Evolutionary conservation across 306 rosid genomes (phyloP), one percentile per base, ranked within the genome.

Genomic region (Inga leiocalycina): DNA sequence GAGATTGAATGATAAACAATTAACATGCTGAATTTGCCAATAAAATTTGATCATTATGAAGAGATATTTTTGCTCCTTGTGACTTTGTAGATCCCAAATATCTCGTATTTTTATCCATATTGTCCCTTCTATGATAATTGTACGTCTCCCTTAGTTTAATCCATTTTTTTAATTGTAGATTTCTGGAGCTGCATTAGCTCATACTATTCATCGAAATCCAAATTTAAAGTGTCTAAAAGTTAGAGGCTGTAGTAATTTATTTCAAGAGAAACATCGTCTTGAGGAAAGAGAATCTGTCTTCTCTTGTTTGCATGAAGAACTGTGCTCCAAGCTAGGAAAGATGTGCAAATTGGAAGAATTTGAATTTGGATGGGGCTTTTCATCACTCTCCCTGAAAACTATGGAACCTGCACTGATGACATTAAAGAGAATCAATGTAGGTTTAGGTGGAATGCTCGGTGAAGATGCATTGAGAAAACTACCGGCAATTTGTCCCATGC

Each of bases 361-460:
- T 77, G 84, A 86, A 64, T 56, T 94, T 82, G 98, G 98, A 51
- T 94, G 98, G 98, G 97, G 95, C 72, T 86, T 94, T 87, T 89
- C 93, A 79, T 85, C 74, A 87, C 22, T 85, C 61, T 94, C 95
- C 59, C 68, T 92, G 52, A 90, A 87, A 79, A 91, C 88, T 87
- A 81, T 94, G 83, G 87, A 86, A 85, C 90, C 94, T 80, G 89
- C 95, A 51, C 48, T 92, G 73, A 67, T 81, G 82, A 84, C 90
- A 64, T 83, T 94, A 81, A 91, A 74, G 89, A 84, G 85, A 77
- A 78, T 94, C 78, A 80, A 75, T 12, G 84, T 92, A 71, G 93
- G 95, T 73, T 88, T 94, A 80, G 98, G 98, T 78, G 97, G 84
- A 82, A 86, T 85, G 44, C 46, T 92, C 54, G 88, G 95, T 81